Percentiles rank a stretch among this genome's conserved stretches.
Evolutionary conservation across 1,284 basidiomycete genomes (phyloP).

Genomic region (Cryptococcus deneoformans): DNA sequence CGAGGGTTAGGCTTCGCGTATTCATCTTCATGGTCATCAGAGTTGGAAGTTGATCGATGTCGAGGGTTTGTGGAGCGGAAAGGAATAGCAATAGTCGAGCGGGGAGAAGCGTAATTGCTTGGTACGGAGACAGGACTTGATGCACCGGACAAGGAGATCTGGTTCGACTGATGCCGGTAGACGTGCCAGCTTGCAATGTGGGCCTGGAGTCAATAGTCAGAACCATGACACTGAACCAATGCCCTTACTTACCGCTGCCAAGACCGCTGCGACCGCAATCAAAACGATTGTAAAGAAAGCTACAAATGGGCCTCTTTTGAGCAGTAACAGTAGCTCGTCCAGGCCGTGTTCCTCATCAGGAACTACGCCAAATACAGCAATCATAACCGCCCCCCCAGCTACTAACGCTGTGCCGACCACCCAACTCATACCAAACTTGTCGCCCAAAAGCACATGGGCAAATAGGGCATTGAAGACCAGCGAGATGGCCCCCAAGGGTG

Average conservation of each 20-base stretch:
- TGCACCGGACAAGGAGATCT: too few relatives aligned
- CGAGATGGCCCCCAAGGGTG: slow-evolving; percentile 85
- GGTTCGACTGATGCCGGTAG: not conserved
- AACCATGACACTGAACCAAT: not conserved
- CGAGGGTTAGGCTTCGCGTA: not conserved
- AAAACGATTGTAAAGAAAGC: slow-evolving; percentile 76
- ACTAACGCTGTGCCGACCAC: slow-evolving; percentile 82
- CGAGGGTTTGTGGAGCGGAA: slow-evolving; percentile 23
- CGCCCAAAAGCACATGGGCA: slow-evolving; percentile 78
- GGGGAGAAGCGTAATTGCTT: slow-evolving; percentile 39
- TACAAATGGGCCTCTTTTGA: slow-evolving; percentile 73
- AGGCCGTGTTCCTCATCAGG: slow-evolving; percentile 87
- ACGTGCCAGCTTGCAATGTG: not conserved
- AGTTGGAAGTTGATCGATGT: slow-evolving; percentile 2
- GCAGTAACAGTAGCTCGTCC: slow-evolving; percentile 78
- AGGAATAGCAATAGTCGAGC: slow-evolving; percentile 28
- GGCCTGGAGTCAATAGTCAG: not conserved
- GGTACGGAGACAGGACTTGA: slow-evolving; percentile 16
- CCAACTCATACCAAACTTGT: slow-evolving; percentile 81
- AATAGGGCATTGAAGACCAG: slow-evolving; percentile 95
- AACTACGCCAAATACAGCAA: slow-evolving; percentile 89
- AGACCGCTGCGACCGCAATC: slow-evolving; percentile 59
- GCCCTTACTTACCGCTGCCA: slow-evolving; percentile 60
- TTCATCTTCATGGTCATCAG: not conserved
- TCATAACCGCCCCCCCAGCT: slow-evolving; percentile 81